Evolutionary conservation across 2,329 filamentous ascomycete genomes (phyloP).

Genomic region (Nemania serpens): DNA sequence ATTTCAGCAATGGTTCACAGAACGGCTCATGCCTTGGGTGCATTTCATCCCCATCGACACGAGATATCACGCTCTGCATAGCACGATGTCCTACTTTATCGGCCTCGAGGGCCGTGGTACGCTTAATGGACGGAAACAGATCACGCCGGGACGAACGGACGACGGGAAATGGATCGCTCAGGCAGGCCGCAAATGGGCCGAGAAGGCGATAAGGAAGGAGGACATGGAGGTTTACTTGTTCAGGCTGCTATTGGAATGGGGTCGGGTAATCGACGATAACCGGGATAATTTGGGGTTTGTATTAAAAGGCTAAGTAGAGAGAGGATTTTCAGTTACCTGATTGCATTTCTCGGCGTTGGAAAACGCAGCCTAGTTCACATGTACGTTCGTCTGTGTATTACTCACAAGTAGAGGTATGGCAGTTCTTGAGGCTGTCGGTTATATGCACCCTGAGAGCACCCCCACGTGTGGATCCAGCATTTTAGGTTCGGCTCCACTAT

Average conservation of each 20-base stretch:
- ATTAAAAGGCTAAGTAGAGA: conserved; percentile 7
- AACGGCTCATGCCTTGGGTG: conserved; percentile 73
- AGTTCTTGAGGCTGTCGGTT: too few species aligned
- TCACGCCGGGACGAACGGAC: conserved; percentile 53
- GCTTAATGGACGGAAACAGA: conserved; percentile 51
- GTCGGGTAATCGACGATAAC: conserved; percentile 66
- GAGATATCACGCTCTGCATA: conserved; percentile 74
- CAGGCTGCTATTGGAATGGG: conserved; percentile 78
- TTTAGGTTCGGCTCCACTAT: too few species aligned
- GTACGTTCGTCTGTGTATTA: too few species aligned
- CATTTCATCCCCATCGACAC: conserved; percentile 81
- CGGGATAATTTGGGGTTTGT: conserved; percentile 52
- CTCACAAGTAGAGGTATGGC: too few species aligned
- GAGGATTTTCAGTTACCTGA: not conserved
- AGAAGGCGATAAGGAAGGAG: conserved; percentile 65
- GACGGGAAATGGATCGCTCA: conserved; percentile 70
- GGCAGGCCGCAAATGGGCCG: conserved; percentile 68
- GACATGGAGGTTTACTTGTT: conserved; percentile 86
- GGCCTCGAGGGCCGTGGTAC: conserved; percentile 55
- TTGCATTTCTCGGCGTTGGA: too few species aligned
- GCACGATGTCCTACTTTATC: conserved; percentile 74
- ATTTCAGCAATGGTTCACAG: conserved; percentile 80
- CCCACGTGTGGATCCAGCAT: too few species aligned
- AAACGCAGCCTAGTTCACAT: too few species aligned
- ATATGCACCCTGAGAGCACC: too few species aligned